Evolutionary conservation across 2,329 filamentous ascomycete genomes (phyloP).

Genomic region (Aspergillus texensis): DNA sequence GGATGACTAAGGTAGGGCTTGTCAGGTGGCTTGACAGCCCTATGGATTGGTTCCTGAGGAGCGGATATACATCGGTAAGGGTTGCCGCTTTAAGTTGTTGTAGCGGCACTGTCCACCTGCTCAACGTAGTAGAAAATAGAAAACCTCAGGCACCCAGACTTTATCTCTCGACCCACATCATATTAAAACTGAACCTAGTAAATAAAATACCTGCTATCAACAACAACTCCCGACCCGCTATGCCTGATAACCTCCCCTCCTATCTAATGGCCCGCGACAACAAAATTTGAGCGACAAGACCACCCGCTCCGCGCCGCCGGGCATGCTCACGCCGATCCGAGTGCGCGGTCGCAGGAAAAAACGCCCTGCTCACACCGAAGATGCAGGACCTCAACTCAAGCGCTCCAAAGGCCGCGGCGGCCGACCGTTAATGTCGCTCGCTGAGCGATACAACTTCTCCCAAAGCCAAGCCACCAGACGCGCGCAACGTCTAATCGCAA

Average conservation of each 20-base stretch:
- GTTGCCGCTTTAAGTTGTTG: neutral
- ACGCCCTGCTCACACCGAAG: neutral
- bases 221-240: neutral
- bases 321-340: conserved; percentile 34
- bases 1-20: neutral
- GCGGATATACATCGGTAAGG: no score
- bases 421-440: conserved; percentile 18
- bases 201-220: neutral
- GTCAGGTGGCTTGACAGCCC: conserved; percentile 13
- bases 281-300: neutral
- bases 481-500: conserved; percentile 15
- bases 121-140: no score
- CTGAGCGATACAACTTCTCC: conserved; percentile 11
- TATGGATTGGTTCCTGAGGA: neutral
- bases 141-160: neutral
- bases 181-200: neutral
- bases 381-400: conserved; percentile 12
- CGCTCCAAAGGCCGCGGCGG: conserved; percentile 14
- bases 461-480: conserved; percentile 18
- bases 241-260: neutral
- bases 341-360: conserved; percentile 33
- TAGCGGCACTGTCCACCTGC: no score
- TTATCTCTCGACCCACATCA: neutral
- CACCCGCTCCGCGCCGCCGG: conserved; percentile 3
- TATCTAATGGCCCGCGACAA: neutral